Conservation (phyloP, 257 asterid genomes). For the Fraxinus quadrangulata region DNA sequence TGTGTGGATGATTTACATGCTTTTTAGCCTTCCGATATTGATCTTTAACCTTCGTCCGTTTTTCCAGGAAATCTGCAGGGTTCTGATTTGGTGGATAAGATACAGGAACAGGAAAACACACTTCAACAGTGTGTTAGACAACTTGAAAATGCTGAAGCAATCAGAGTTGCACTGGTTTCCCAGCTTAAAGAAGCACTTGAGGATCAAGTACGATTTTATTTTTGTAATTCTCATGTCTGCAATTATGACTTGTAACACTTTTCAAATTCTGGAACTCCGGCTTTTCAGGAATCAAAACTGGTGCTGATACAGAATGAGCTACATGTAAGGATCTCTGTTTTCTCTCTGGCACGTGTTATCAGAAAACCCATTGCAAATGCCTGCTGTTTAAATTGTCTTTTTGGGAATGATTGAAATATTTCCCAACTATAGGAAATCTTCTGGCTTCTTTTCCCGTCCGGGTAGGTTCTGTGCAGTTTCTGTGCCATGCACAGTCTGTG, state of each 20-base stretch:
- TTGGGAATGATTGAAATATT: neutral
- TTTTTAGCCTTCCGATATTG: constrained; percentile 12
- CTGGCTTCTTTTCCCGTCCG: neutral
- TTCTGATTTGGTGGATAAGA: constrained; percentile 58
- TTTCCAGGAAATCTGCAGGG: constrained; percentile 59
- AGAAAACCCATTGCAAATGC: neutral
- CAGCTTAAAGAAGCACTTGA: constrained; percentile 81
- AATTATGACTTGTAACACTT: constrained; percentile 17
- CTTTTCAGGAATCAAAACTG: constrained; percentile 81
- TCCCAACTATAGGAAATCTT: neutral
- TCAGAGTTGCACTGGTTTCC: constrained; percentile 61
- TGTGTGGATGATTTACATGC: constrained; percentile 2
- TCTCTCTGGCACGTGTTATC: constrained; percentile 15
- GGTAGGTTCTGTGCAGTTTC: too few relatives aligned
- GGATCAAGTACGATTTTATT: constrained; percentile 64
- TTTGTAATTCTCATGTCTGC: constrained; percentile 21
- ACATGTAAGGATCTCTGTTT: constrained; percentile 54
- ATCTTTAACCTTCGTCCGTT: constrained; percentile 11
- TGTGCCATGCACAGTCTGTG: neutral
- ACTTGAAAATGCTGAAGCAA: constrained; percentile 74
- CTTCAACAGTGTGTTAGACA: constrained; percentile 63
- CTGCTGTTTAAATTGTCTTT: neutral
- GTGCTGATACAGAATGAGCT: constrained; percentile 60
- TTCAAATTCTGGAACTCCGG: constrained; percentile 26
- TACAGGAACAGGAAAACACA: constrained; percentile 66